These are phyloP conservation scores for Apiospora kogelbergensis DNA, from an alignment of 2,329 filamentous ascomycete genomes.

Conservation along the genomic window DNA sequence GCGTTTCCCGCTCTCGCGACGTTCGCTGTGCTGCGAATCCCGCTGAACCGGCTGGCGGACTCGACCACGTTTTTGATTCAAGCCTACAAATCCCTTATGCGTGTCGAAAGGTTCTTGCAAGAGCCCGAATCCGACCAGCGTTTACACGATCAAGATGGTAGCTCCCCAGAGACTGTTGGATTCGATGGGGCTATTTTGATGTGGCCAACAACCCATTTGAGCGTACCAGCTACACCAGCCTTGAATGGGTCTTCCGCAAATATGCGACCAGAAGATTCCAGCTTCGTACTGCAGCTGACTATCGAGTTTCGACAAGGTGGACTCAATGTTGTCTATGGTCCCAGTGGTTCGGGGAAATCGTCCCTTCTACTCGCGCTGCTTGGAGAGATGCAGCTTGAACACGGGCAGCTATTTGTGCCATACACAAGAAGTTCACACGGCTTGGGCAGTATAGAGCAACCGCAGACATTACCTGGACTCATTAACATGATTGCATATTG, in stretches of 20 bases:
- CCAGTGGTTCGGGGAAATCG: background rate
- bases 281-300: background rate
- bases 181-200: background rate
- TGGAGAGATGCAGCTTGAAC: background rate
- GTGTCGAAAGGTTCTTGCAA: conserved; percentile 67
- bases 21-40: conserved; percentile 66
- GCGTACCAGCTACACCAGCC: background rate
- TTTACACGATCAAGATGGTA: too few species aligned
- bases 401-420: background rate
- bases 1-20: conserved; percentile 69
- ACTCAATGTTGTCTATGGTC: background rate
- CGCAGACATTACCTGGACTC: too few species aligned
- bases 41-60: conserved; percentile 67
- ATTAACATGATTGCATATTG: background rate
- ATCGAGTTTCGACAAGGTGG: background rate
- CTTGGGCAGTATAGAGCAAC: background rate
- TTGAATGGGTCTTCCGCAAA: background rate
- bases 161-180: background rate
- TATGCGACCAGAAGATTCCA: background rate
- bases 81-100: conserved; percentile 67
- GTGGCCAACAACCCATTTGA: background rate
- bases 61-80: conserved; percentile 73
- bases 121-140: conserved; percentile 23
- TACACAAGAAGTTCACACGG: background rate
- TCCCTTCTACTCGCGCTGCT: background rate